These are phyloP conservation scores for Psilocybe sp. DNA, from an alignment of 768 basidiomycete species.

Conservation along the genomic window DNA sequence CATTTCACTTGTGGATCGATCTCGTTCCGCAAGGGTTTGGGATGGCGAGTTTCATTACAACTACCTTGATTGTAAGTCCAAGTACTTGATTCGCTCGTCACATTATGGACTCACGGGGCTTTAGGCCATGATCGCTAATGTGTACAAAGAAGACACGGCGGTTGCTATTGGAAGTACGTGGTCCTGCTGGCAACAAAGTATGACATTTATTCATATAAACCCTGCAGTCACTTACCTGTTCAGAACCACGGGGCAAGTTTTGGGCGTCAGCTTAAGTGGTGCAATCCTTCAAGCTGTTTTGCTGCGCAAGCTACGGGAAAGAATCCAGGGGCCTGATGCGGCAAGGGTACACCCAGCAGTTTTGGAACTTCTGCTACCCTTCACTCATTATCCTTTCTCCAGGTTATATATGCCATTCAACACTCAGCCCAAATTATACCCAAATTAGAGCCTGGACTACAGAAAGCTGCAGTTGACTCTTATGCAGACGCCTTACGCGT, in stretches of 20 bases:
- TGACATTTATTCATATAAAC: conserved; percentile 11
- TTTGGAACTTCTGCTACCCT: not conserved
- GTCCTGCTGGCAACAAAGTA: conserved; percentile 27
- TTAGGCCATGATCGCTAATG: conserved; percentile 85
- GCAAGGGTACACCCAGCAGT: conserved; percentile 46
- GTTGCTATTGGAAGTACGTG: conserved; percentile 83
- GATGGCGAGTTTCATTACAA: conserved; percentile 83
- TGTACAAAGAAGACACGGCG: conserved; percentile 78
- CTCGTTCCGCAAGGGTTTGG: conserved; percentile 82
- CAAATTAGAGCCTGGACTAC: conserved; percentile 50
- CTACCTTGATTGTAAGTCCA: conserved; percentile 69
- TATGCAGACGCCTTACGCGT: conserved; percentile 78
- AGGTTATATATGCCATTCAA: conserved; percentile 70
- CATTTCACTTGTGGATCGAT: conserved; percentile 72
- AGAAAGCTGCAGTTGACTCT: conserved; percentile 65
- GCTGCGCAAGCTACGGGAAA: conserved; percentile 59
- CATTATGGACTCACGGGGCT: conserved; percentile 10
- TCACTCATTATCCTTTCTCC: not conserved
- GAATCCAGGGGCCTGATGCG: conserved; percentile 77
- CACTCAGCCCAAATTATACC: conserved; percentile 75
- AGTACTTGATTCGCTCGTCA: conserved; percentile 6
- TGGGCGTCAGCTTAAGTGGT: conserved; percentile 88
- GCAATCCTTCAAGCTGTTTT: conserved; percentile 83
- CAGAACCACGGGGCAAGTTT: conserved; percentile 90
- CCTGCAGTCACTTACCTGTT: conserved; percentile 85